These are phyloP conservation scores for Myriangium duriaei DNA, from an alignment of 2,329 filamentous ascomycete species.

Conservation along the genomic window DNA sequence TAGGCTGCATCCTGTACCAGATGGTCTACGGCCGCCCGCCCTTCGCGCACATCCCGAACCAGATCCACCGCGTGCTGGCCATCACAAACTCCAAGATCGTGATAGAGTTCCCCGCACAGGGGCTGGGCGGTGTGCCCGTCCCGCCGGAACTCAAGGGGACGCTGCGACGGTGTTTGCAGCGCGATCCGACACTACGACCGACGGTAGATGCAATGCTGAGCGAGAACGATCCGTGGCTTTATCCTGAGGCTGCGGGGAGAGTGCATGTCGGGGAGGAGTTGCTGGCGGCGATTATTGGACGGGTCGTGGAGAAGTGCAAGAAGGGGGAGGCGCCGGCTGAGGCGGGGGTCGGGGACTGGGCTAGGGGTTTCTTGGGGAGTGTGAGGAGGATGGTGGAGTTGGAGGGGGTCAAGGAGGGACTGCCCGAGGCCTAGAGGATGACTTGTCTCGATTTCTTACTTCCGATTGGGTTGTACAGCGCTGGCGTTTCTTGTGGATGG, in stretches of 20 bases:
- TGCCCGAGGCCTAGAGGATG: background rate
- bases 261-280: conserved; percentile 46
- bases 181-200: conserved; percentile 44
- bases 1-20: conserved; percentile 94
- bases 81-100: conserved; percentile 67
- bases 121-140: conserved; percentile 49
- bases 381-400: conserved; percentile 31
- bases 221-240: conserved; percentile 44
- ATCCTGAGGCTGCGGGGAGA: conserved; percentile 38
- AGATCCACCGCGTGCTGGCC: conserved; percentile 72
- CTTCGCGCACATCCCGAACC: conserved; percentile 83
- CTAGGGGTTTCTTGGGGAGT: conserved; percentile 35
- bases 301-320: conserved; percentile 47
- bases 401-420: conserved; percentile 9
- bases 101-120: conserved; percentile 59
- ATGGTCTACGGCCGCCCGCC: conserved; percentile 97
- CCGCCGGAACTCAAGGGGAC: conserved; percentile 44
- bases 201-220: conserved; percentile 45
- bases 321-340: conserved; percentile 41
- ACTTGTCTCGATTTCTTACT: background rate
- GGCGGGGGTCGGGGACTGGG: conserved; percentile 39
- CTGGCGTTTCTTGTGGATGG: no score
- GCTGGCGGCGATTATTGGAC: conserved; percentile 45
- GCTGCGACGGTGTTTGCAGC: conserved; percentile 44
- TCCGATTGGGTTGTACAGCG: conserved; percentile 7